Percentiles rank a stretch among this genome's conserved stretches.
These are phyloP conservation scores for Starmerella bombicola DNA, from an alignment of 805 yeast species.

Conservation along the genomic window DNA sequence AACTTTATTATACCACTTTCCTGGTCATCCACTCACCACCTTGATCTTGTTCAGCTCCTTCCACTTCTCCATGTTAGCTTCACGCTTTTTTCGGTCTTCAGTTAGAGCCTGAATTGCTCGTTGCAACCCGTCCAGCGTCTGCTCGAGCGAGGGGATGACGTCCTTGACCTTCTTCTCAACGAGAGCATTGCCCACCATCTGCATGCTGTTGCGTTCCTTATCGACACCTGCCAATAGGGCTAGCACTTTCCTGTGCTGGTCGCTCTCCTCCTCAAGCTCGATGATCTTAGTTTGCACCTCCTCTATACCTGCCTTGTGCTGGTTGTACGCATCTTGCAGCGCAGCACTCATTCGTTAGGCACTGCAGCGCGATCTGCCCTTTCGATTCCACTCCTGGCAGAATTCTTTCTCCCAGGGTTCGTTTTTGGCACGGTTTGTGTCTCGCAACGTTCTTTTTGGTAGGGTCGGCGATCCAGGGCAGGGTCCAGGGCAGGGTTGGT, in stretches of 20 bases:
- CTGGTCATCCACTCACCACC: constrained; percentile 32
- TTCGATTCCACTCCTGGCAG: too few relatives aligned
- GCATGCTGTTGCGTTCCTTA: constrained; percentile 60
- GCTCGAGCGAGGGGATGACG: constrained; percentile 49
- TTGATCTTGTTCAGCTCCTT: constrained; percentile 40
- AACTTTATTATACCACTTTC: too few relatives aligned
- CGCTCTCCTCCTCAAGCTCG: constrained; percentile 33
- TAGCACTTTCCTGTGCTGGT: constrained; percentile 43
- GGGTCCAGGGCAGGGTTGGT: too few relatives aligned
- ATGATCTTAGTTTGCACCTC: constrained; percentile 30
- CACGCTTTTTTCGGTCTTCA: constrained; percentile 32
- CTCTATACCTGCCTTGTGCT: constrained; percentile 29
- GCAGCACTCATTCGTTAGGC: constrained; percentile 1
- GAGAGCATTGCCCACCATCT: constrained; percentile 89
- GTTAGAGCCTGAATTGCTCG: constrained; percentile 32
- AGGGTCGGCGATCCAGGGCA: too few relatives aligned
- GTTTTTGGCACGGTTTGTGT: too few relatives aligned
- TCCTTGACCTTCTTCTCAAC: constrained; percentile 74
- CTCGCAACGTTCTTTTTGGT: too few relatives aligned
- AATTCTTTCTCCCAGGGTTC: too few relatives aligned
- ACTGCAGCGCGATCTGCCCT: too few relatives aligned
- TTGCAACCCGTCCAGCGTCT: constrained; percentile 41
- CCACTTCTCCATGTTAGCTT: constrained; percentile 38
- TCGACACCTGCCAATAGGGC: constrained; percentile 44
- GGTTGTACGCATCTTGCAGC: constrained; percentile 33